Evolutionary conservation across 2,329 filamentous ascomycete genomes (phyloP), one percentile per base, ranked within the genome.

Genomic region (Penicillium rolfsii): DNA sequence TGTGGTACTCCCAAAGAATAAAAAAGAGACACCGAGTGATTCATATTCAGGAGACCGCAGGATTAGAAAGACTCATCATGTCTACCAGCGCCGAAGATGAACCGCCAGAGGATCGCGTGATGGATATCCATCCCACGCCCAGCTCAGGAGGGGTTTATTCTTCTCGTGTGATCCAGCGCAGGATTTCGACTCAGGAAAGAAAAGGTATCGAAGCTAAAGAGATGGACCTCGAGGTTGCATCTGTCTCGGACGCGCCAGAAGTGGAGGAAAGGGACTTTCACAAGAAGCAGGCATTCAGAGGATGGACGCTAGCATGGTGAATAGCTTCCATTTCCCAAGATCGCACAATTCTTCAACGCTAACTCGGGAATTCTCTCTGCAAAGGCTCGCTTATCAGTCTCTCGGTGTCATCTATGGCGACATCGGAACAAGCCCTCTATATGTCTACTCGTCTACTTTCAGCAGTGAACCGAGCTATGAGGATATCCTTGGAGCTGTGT

Each of bases 381-480:
- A 57, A 16, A 73, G 79, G 75, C 77, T 84, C 14, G 80, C 83
- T 7, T 86, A 85, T 68, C 83, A 85, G 65, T 83, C 81, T 1
- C 80, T 81, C 35, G 84, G 84, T 36, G 83, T 85, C 59, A 85
- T 86, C 55, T 86, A 86, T 62, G 84, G 84, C n/a, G 84, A 86
- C 60, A 85, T 86, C 62, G 84, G 83, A 22, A 86, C 84, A 5
- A 82, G 79, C 46, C 84, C 84, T 2, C 79, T 86, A 3, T 86
- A 86, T 67, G 84, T 86, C 26, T 86, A 77, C 65, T 85, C 83
- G 5, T 81, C 79, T 0, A 84, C 82, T 1, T 86, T 86, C 64
- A 75, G 73, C 26, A 71, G 74, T 4, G 72, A 76, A 1, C 82
- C 82, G 0, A 72, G 69, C 26, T 71, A 77, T 26, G 71, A 79